A percentile compares a stretch with the other conserved stretches of the same genome.
phyloP scores from a whole-genome alignment of 805 yeast genomes.

The Candida loeiensis region DNA sequence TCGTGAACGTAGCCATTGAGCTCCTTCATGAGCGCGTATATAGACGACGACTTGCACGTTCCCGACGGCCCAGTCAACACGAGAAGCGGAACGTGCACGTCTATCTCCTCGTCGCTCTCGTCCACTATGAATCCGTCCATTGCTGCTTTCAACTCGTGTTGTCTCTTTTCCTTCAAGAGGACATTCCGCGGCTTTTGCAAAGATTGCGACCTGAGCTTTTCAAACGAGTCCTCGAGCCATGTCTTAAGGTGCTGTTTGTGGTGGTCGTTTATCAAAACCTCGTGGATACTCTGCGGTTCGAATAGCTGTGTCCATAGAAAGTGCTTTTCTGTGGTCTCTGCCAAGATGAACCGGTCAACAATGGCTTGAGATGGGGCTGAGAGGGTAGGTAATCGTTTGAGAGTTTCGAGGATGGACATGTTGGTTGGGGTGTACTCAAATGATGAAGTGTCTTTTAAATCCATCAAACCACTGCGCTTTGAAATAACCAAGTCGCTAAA shows the following conservation, averaged over 20 bases:
- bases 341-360: constrained; percentile 7
- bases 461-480: too few species aligned
- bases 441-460: too few species aligned
- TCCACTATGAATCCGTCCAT: constrained; percentile 40
- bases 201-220: constrained; percentile 25
- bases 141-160: constrained; percentile 15
- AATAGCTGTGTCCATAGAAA: constrained; percentile 45
- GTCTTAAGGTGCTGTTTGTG: constrained; percentile 17
- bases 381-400: too few species aligned
- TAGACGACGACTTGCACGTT: constrained; percentile 71
- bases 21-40: constrained; percentile 63
- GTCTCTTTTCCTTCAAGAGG: constrained; percentile 23
- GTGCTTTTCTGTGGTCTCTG: not conserved
- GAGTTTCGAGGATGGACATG: constrained; percentile 13
- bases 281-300: constrained; percentile 32
- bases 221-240: constrained; percentile 44
- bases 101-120: constrained; percentile 28
- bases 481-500: too few species aligned
- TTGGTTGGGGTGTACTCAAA: not conserved
- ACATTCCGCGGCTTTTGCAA: constrained; percentile 32
- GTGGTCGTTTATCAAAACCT: constrained; percentile 33
- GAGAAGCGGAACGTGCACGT: constrained; percentile 55
- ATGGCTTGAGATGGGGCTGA: constrained; percentile 13
- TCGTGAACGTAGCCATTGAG: constrained; percentile 75
- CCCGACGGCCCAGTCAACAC: constrained; percentile 71